These are phyloP conservation scores for Canavalia ensiformis DNA, from an alignment of 306 rosid genomes.

Conservation along the genomic window DNA sequence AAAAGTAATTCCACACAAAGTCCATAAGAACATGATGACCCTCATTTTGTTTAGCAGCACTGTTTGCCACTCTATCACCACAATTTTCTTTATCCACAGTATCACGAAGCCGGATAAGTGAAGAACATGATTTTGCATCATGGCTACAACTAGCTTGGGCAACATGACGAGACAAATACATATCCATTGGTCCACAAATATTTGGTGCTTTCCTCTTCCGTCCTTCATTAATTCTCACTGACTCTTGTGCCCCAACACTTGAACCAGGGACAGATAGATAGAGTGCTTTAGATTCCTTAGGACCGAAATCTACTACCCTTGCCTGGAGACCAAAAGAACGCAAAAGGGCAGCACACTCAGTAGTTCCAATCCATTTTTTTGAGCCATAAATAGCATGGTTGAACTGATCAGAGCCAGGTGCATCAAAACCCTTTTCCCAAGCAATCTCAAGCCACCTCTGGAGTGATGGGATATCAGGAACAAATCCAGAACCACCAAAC, in stretches of 20 bases:
- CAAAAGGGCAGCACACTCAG: constrained; percentile 86
- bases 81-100: constrained; percentile 25
- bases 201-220: constrained; percentile 46
- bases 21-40: constrained; percentile 77
- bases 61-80: constrained; percentile 37
- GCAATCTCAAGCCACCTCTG: constrained; percentile 98
- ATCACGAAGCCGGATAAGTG: constrained; percentile 33
- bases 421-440: constrained; percentile 93
- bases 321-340: constrained; percentile 83
- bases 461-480: constrained; percentile 87
- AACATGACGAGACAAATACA: constrained; percentile 46
- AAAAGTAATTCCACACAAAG: constrained; percentile 90
- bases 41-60: constrained; percentile 47
- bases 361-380: constrained; percentile 78
- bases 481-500: constrained; percentile 79
- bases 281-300: constrained; percentile 70
- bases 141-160: constrained; percentile 46
- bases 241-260: constrained; percentile 53
- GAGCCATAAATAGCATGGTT: constrained; percentile 66
- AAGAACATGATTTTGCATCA: constrained; percentile 40
- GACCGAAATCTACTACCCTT: constrained; percentile 84
- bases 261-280: constrained; percentile 79
- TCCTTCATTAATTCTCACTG: constrained; percentile 34
- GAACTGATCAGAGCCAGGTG: constrained; percentile 74
- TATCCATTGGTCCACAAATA: constrained; percentile 59